phyloP scores from a whole-genome alignment of 2,329 filamentous ascomycete species.

The Neonectria punicea region DNA sequence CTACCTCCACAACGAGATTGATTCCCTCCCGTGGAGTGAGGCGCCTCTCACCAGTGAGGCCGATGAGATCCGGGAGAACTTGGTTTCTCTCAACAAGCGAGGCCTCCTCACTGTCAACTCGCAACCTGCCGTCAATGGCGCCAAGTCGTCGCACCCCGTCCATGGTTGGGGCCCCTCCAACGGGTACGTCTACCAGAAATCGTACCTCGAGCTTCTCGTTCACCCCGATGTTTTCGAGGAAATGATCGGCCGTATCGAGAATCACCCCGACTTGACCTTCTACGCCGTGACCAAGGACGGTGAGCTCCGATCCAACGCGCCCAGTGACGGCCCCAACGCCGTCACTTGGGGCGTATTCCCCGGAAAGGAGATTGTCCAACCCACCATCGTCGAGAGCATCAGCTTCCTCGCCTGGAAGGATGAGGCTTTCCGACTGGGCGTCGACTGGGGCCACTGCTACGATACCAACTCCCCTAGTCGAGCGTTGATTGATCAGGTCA shows the following conservation, averaged over 20 bases:
- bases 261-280: conserved; percentile 86
- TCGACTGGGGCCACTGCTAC: conserved; percentile 95
- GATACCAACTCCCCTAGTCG: conserved; percentile 80
- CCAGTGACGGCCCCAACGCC: conserved; percentile 90
- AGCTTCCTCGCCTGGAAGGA: conserved; percentile 99
- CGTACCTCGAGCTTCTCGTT: conserved; percentile 92
- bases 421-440: conserved; percentile 91
- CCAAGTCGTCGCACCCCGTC: conserved; percentile 85
- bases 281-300: conserved; percentile 91
- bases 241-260: conserved; percentile 80
- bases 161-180: conserved; percentile 96
- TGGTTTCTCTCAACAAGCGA: conserved; percentile 84
- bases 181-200: conserved; percentile 98
- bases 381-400: conserved; percentile 98
- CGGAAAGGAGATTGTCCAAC: conserved; percentile 98
- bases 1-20: conserved; percentile 84
- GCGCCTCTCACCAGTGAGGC: conserved; percentile 85
- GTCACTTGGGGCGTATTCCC: conserved; percentile 99
- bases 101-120: conserved; percentile 97
- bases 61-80: conserved; percentile 77
- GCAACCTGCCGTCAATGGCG: conserved; percentile 92
- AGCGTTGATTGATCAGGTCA: conserved; percentile 81
- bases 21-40: conserved; percentile 94
- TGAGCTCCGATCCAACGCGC: conserved; percentile 84
- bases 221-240: conserved; percentile 82